Evolutionary conservation across 495 filamentous ascomycete species (phyloP).

Genomic region (Parachaetomium inaequale): DNA sequence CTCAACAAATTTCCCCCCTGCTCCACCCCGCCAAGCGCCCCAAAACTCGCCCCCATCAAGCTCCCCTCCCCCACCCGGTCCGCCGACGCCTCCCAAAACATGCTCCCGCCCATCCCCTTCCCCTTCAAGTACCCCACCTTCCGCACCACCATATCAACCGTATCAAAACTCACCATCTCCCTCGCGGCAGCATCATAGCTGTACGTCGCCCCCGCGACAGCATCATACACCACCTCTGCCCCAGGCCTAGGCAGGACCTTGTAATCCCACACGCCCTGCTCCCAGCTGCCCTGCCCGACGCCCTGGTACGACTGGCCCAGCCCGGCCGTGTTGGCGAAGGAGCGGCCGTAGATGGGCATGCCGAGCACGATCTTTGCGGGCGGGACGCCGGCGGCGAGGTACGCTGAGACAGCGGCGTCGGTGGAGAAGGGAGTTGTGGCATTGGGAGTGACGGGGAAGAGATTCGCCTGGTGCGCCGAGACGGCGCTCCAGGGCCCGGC

Average conservation of each 20-base stretch:
- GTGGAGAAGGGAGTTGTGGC: slow-evolving; percentile 64
- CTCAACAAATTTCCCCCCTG: slow-evolving; percentile 34
- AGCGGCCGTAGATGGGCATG: slow-evolving; percentile 82
- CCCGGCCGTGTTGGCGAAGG: slow-evolving; percentile 68
- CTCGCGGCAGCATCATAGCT: slow-evolving; percentile 58
- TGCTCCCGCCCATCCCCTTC: slow-evolving; percentile 66
- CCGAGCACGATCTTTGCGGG: slow-evolving; percentile 71
- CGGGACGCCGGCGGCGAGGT: slow-evolving; percentile 60
- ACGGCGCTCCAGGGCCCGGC: slow-evolving; percentile 62
- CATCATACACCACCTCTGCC: slow-evolving; percentile 46
- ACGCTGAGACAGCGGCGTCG: slow-evolving; percentile 62
- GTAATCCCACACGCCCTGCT: slow-evolving; percentile 80
- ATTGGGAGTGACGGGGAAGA: slow-evolving; percentile 53
- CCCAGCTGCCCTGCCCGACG: slow-evolving; percentile 65
- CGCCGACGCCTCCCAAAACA: slow-evolving; percentile 88
- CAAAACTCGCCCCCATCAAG: slow-evolving; percentile 55
- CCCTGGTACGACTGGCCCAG: slow-evolving; percentile 63
- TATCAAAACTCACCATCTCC: slow-evolving; percentile 75
- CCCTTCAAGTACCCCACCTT: slow-evolving; percentile 67
- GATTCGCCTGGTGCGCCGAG: slow-evolving; percentile 73
- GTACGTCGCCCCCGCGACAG: slow-evolving; percentile 56
- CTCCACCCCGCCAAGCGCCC: slow-evolving; percentile 39
- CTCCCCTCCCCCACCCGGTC: slow-evolving; percentile 62
- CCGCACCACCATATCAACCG: slow-evolving; percentile 49
- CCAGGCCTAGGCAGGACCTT: slow-evolving; percentile 58